Evolutionary conservation across 2,329 filamentous ascomycete species (phyloP), one percentile per base, ranked within the genome.

Genomic region (Aspergillus fumigatiaffinis): DNA sequence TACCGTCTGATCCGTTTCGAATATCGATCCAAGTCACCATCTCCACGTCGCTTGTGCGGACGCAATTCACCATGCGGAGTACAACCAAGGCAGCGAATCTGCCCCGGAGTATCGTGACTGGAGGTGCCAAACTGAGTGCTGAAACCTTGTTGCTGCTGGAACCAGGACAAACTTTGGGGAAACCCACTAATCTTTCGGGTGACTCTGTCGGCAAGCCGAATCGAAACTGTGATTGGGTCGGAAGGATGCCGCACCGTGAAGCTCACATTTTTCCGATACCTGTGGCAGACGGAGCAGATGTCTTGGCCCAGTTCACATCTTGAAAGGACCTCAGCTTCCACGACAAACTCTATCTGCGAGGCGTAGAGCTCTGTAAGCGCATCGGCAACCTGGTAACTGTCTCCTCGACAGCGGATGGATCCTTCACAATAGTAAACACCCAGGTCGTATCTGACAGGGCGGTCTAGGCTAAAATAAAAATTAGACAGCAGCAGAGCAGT

Each of bases 151-250:
- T 56, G 55, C 21, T 4, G 12, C 25, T 55, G 49, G 52, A 62
- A 62, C 60, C 55, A 62, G 26, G 50, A 21, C 12, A 60, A 52
- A n/a, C 8, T 56, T 48, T 60, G 55, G 3, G 58, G 58, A 44
- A 62, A 62, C 25, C 54, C 55, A 26, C 60, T 62, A 21, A 62
- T 60, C 35, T 58, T 62, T 20, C 55, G 42, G 23, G 26, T 53
- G 6, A 14, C 26, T 12, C 52, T 52, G 10, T 52, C 38, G 12
- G 51, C 52, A 9, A 48, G 35, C 17, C 49, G 55, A 35, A 58
- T 46, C 17, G 51, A 57, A 26, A 57, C 51, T 21, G 35, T 53
- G 29, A 57, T 44, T 28, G 14, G 20, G 47, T 57, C 55, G 23
- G 26, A 52, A 9, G 52, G 58, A 32, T 60, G 52, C 32, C 55